Base-by-base conservation (phyloP, 179 eudicot genomes). In the Spergularia azorica region DNA sequence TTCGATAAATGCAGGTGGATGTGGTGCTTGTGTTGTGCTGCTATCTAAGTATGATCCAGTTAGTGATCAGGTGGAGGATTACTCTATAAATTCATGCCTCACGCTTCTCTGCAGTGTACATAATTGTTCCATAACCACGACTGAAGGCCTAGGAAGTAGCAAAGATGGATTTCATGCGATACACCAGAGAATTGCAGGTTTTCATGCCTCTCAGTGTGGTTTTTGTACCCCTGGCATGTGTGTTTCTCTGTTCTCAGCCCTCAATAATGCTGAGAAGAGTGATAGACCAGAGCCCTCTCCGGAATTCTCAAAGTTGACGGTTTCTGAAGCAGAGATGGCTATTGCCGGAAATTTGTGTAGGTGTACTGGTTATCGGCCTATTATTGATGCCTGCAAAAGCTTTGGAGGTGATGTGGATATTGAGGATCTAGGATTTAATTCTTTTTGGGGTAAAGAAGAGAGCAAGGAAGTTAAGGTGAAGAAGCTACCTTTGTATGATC, bases 221-320 rank as follows among this genome's bases (percentile, higher is more conserved):
- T 95, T 89, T 78, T 95, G 98, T 72, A 90, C 97, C 26, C 98
- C 98, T 13, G 98, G 98, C 71, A 93, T 93, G 97, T 93, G 97
- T 55, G 72, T 95, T 48, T 91, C 97, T 17, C 84, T 95, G 46
- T 95, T 88, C 83, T 90, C 98, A 0, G 93, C 97, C 65, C 88
- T 95, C 71, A 79, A 82, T 43, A 91, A 90, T 77, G 92, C 97
- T 8, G 94, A 95, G 58, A 89, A 89, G 70, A 77, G 82, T 50
- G 17, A 85, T 20, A 70, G 85, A n/a, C 70, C 73, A 0, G 82
- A 79, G 9, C 76, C 94, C 6, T 77, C 92, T 36, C 79, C 78
- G 4, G 97, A 93, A 50, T 89, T 93, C 73, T 93, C 98, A 63
- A 91, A 90, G 84, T 80, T 95, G 56, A 90, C 84, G 0, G 86